These are phyloP conservation scores for Globisporangium iwayamae DNA, from an alignment of 352 stramenopile species.

Conservation along the genomic window DNA sequence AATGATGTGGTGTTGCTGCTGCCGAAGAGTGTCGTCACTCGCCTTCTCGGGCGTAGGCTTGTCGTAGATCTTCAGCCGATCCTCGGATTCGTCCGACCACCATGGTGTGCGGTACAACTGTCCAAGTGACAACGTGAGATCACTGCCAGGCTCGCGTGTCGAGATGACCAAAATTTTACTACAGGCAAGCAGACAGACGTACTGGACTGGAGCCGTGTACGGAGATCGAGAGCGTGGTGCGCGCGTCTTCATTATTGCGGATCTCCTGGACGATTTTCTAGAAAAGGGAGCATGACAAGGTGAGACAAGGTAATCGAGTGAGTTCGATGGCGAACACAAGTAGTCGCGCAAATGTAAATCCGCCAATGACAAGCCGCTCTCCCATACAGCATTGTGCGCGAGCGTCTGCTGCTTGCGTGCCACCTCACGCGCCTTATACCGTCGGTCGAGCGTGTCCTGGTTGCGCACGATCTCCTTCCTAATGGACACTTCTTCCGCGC, in stretches of 20 bases:
- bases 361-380: background rate
- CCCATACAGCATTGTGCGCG: conserved; percentile 17
- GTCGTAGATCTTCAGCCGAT: conserved; percentile 18
- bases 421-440: conserved; percentile 12
- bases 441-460: conserved; percentile 25
- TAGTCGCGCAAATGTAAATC: background rate
- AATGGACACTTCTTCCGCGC: background rate
- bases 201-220: conserved; percentile 29
- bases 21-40: conserved; percentile 15
- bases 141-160: background rate
- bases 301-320: background rate
- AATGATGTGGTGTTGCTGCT: conserved; percentile 17
- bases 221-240: conserved; percentile 18
- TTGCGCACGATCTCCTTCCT: conserved; percentile 13
- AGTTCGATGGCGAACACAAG: background rate
- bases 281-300: background rate
- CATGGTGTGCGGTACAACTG: conserved; percentile 36
- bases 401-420: conserved; percentile 20
- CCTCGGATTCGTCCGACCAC: conserved; percentile 39
- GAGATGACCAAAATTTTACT: background rate
- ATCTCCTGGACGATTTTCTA: conserved; percentile 28
- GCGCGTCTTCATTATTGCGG: conserved; percentile 22
- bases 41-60: conserved; percentile 16
- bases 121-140: background rate
- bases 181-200: background rate